phyloP scores from a whole-genome alignment of 2,329 filamentous ascomycete species.

The Claviceps fusiformis region DNA sequence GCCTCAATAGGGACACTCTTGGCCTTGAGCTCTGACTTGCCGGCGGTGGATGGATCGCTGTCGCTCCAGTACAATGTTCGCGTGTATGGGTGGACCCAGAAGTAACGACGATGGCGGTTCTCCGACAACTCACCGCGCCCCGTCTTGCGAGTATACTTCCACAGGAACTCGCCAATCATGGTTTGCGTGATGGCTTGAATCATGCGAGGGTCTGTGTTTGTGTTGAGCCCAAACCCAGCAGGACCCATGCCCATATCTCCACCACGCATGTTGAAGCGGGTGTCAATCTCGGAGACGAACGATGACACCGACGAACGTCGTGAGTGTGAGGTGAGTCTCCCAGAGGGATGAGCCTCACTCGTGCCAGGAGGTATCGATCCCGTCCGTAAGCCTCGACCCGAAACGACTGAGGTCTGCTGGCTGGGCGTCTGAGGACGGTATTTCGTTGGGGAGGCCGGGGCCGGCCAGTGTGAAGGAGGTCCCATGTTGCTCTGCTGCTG shows the following conservation, averaged over 20 bases:
- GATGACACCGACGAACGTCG: conserved; percentile 78
- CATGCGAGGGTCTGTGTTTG: conserved; percentile 87
- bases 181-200: conserved; percentile 98
- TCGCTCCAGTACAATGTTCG: conserved; percentile 95
- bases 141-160: conserved; percentile 96
- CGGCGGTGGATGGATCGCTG: conserved; percentile 65
- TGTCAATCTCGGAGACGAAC: conserved; percentile 87
- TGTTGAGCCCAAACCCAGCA: conserved; percentile 53
- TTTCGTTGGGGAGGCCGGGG: conserved; percentile 61
- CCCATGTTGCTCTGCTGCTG: conserved; percentile 50
- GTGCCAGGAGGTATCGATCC: conserved; percentile 34
- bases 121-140: conserved; percentile 80
- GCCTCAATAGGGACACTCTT: conserved; percentile 94
- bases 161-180: conserved; percentile 97
- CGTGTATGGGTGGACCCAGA: conserved; percentile 98
- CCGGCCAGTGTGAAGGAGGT: conserved; percentile 71
- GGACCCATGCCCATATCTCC: conserved; percentile 39
- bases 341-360: conserved; percentile 34
- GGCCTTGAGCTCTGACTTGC: conserved; percentile 58
- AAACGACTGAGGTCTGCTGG: conserved; percentile 30
- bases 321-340: conserved; percentile 20
- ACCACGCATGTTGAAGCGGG: conserved; percentile 65
- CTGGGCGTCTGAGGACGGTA: conserved; percentile 48
- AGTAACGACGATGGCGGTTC: conserved; percentile 86
- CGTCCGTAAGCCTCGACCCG: conserved; percentile 34